Evolutionary conservation across 192 early-diverging fungal genomes (phyloP), one percentile per base, ranked within the genome.

Genomic region (Coemansia sp.): DNA sequence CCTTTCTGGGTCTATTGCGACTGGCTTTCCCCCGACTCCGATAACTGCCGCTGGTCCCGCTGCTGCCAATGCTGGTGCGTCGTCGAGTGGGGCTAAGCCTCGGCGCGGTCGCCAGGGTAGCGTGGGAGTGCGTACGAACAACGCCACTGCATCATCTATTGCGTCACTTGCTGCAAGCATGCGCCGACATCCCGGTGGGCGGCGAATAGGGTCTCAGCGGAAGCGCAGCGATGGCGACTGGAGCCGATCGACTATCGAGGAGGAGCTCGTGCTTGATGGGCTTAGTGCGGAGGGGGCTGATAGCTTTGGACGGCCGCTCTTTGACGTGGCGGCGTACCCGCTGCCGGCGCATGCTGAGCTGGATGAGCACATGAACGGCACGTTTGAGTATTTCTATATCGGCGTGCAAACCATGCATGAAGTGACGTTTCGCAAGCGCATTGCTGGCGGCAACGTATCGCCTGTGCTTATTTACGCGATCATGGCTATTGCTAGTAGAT

Each of bases 301-400:
- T 43, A 66, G 39, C 42, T 82, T 82, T 53, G 79, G 79, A 3
- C 66, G 79, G 13, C 79, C 79, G 23, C 48, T 76, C 9, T 76
- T 73, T 16, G 74, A 82, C 52, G 66, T 70, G 16, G 16, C 42
- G 18, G 61, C 62, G 12, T 82, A 82, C 39, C 67, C 67, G 35
- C 65, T 76, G 59, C 79, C 79, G 0, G 21, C 63, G 6, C 33
- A 13, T 2, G 62, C 53, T 2, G 79, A 82, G 20, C 66, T 82
- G 48, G 67, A 69, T 34, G 79, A 82, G 66, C 79, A 82, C 39
- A 66, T 75, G 34, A 76, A 76, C 64, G 79, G 79, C 8, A 72
- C 76, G 61, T 76, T 82, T 11, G 79, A 82, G 70, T 82, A 82
- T 64, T 82, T 82, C 60, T 82, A 82, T 58, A 82, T 82, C 60